These are phyloP conservation scores for Ilyonectria sp. DNA, from an alignment of 2,329 filamentous ascomycete genomes.

Conservation along the genomic window DNA sequence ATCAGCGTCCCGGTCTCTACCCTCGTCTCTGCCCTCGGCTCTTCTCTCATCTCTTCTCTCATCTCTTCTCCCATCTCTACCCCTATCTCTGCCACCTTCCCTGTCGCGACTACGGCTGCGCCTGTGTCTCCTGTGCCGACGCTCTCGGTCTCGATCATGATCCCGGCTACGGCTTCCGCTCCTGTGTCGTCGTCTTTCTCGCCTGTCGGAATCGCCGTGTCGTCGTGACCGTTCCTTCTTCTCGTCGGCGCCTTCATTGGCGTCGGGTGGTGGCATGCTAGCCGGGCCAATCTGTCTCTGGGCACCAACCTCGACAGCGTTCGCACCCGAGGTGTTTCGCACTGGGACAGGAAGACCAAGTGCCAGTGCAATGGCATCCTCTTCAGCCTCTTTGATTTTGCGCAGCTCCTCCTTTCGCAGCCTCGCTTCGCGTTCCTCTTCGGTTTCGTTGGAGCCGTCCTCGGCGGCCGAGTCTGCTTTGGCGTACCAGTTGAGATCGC, in stretches of 20 bases:
- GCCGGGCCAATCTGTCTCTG: slow-evolving; percentile 54
- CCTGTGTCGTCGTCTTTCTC: slow-evolving; percentile 53
- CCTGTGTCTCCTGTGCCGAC: slow-evolving; percentile 51
- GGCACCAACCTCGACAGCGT: slow-evolving; percentile 75
- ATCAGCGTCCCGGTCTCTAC: slow-evolving; percentile 24
- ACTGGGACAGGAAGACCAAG: slow-evolving; percentile 83
- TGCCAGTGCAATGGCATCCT: slow-evolving; percentile 88
- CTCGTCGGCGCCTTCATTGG: slow-evolving; percentile 44
- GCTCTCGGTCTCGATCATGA: slow-evolving; percentile 46
- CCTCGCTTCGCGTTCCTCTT: slow-evolving; percentile 70
- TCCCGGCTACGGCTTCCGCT: slow-evolving; percentile 56
- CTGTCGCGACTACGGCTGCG: slow-evolving; percentile 53
- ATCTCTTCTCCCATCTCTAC: slow-evolving; percentile 30
- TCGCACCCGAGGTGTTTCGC: slow-evolving; percentile 72
- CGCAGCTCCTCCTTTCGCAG: slow-evolving; percentile 84
- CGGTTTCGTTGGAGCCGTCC: slow-evolving; percentile 68
- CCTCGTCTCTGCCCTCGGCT: slow-evolving; percentile 24
- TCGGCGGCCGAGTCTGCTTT: slow-evolving; percentile 64
- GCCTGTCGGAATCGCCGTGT: slow-evolving; percentile 50
- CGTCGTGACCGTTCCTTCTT: slow-evolving; percentile 50
- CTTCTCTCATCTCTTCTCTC: slow-evolving; percentile 9
- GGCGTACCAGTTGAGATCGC: slow-evolving; percentile 76
- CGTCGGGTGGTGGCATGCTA: slow-evolving; percentile 41
- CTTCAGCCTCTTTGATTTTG: slow-evolving; percentile 90
- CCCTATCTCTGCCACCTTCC: slow-evolving; percentile 40